A percentile compares a stretch with the other conserved stretches of the same genome.
These are phyloP conservation scores for Mycotypha africana DNA, from an alignment of 371 early-diverging fungal genomes.

Conservation along the genomic window DNA sequence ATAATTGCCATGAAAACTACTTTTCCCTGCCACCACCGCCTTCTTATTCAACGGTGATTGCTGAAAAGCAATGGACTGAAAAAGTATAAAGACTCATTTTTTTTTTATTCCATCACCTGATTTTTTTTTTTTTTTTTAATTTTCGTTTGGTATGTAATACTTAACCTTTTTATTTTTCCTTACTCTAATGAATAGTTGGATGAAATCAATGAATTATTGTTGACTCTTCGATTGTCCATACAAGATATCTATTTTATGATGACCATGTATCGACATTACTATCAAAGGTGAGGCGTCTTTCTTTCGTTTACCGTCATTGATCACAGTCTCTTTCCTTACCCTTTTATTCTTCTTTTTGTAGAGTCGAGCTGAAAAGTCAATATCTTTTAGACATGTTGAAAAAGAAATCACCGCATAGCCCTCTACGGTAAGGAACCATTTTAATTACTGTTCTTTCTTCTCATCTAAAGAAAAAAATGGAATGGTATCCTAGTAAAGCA, in stretches of 20 bases:
- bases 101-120: background rate
- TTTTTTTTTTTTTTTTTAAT: background rate
- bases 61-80: slow-evolving; percentile 11
- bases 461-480: too few relatives aligned
- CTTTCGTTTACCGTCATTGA: background rate
- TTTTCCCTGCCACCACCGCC: slow-evolving; percentile 4
- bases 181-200: background rate
- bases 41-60: slow-evolving; percentile 14
- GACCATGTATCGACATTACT: background rate
- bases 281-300: slow-evolving; percentile 2
- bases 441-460: background rate
- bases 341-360: background rate
- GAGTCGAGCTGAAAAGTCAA: slow-evolving; percentile 11
- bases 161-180: background rate
- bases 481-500: too few relatives aligned
- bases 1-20: too few relatives aligned
- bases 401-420: background rate
- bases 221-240: slow-evolving; percentile 1
- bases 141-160: too few relatives aligned
- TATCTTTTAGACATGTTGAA: slow-evolving; percentile 1
- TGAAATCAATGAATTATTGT: slow-evolving; percentile 1
- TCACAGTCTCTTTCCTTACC: too few relatives aligned
- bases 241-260: slow-evolving; percentile 1
- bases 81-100: background rate
- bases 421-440: background rate